These are phyloP conservation scores for Gentiana dahurica DNA, from an alignment of 257 asterid species.

Conservation along the genomic window DNA sequence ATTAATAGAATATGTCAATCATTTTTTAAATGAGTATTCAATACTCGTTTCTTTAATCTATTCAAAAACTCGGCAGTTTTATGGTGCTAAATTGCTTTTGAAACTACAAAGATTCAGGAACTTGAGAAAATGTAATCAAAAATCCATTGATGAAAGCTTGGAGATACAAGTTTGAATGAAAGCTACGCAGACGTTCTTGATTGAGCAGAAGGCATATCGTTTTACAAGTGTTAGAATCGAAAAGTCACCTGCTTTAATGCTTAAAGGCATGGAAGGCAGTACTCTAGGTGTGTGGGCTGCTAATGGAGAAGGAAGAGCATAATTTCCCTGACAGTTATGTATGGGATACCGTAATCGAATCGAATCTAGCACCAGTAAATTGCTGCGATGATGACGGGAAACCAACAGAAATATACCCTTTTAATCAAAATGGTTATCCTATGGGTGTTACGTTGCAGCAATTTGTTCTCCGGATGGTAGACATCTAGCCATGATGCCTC, in stretches of 20 bases:
- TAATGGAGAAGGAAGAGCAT: constrained; percentile 91
- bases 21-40: too few relatives aligned
- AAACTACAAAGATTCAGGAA: too few relatives aligned
- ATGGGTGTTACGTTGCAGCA: constrained; percentile 59
- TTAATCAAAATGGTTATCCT: constrained; percentile 69
- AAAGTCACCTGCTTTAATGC: constrained; percentile 70
- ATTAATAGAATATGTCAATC: too few relatives aligned
- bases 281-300: too few relatives aligned
- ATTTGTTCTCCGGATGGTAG: constrained; percentile 89
- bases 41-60: too few relatives aligned
- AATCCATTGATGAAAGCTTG: too few relatives aligned
- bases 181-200: constrained; percentile 95
- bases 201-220: constrained; percentile 84
- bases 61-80: too few relatives aligned
- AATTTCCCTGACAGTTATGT: constrained; percentile 56
- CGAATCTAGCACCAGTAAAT: constrained; percentile 59
- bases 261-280: too few relatives aligned
- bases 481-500: constrained; percentile 97
- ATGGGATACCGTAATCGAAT: constrained; percentile 27
- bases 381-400: constrained; percentile 74
- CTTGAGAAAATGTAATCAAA: too few relatives aligned
- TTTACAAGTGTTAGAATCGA: constrained; percentile 73
- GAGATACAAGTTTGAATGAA: too few relatives aligned
- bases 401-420: constrained; percentile 70
- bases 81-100: too few relatives aligned